Percentiles rank a stretch among this genome's conserved stretches.
Conservation (phyloP, 2,329 filamentous ascomycete genomes). For the Pseudocercospora macadamiae region DNA sequence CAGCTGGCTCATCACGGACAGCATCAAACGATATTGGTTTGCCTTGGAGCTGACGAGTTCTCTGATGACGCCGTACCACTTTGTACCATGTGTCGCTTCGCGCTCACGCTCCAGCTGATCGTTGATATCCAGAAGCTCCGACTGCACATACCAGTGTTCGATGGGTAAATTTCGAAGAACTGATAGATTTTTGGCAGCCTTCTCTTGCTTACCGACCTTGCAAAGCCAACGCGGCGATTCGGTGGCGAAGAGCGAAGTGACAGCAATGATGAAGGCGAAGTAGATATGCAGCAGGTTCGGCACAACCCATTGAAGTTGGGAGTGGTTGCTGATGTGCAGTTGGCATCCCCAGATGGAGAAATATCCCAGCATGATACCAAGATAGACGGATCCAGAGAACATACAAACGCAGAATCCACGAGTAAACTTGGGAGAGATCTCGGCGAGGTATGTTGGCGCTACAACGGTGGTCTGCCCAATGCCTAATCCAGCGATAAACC, state of each 20-base stretch:
- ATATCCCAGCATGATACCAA: conserved; percentile 76
- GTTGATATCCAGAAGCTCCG: conserved; percentile 66
- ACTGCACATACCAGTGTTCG: conserved; percentile 38
- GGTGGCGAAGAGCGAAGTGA: conserved; percentile 57
- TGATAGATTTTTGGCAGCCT: conserved; percentile 35
- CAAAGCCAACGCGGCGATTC: conserved; percentile 40
- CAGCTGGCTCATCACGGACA: conserved; percentile 70
- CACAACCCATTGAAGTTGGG: conserved; percentile 58
- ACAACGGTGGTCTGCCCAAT: conserved; percentile 59
- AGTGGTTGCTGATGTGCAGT: conserved; percentile 51
- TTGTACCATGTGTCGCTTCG: conserved; percentile 68
- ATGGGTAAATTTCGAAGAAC: conserved; percentile 34
- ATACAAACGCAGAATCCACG: conserved; percentile 70
- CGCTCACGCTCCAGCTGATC: conserved; percentile 69
- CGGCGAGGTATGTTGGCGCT: conserved; percentile 63
- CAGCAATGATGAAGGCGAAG: conserved; percentile 72
- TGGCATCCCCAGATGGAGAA: conserved; percentile 66
- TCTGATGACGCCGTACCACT: conserved; percentile 66
- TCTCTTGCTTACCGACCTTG: conserved; percentile 37
- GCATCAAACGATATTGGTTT: conserved; percentile 74
- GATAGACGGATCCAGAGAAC: conserved; percentile 72
- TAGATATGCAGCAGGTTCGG: conserved; percentile 78
- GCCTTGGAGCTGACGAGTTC: conserved; percentile 69
- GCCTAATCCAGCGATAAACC: conserved; percentile 47
- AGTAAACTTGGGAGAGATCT: conserved; percentile 41